Conservation (phyloP, 129 eudicot species). For the Tanacetum coccineum region DNA sequence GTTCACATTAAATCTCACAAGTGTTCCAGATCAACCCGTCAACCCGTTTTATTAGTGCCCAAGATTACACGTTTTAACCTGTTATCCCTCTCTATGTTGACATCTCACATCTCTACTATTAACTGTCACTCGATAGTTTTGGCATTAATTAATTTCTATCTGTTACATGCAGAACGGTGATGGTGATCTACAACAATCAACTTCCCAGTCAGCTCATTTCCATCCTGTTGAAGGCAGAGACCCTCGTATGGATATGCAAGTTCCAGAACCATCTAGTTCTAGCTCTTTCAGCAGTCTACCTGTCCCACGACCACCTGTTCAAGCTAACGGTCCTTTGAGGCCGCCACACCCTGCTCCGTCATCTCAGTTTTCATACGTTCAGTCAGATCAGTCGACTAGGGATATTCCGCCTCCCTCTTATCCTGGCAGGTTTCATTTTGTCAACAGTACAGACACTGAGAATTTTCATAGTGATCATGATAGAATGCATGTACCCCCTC, state of each 20-base stretch:
- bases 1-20: too few relatives aligned
- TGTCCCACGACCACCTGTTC: slow-evolving; percentile 36
- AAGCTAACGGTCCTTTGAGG: slow-evolving; percentile 43
- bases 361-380: slow-evolving; percentile 78
- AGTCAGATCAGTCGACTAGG: slow-evolving; percentile 55
- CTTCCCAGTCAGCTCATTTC: slow-evolving; percentile 24
- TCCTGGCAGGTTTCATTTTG: slow-evolving; percentile 54
- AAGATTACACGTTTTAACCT: background rate
- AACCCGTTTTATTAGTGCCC: background rate
- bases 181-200: slow-evolving; percentile 30
- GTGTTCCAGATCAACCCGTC: too few relatives aligned
- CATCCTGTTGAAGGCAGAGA: slow-evolving; percentile 36
- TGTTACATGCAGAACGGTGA: slow-evolving; percentile 34
- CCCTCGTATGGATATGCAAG: slow-evolving; percentile 30
- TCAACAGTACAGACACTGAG: slow-evolving; percentile 47
- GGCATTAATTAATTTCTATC: background rate
- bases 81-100: background rate
- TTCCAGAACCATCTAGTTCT: slow-evolving; percentile 35
- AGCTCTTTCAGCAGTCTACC: slow-evolving; percentile 39
- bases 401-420: slow-evolving; percentile 64
- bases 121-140: background rate
- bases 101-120: too few relatives aligned
- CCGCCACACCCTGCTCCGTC: slow-evolving; percentile 89
- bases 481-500: slow-evolving; percentile 49
- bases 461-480: slow-evolving; percentile 65